Evolutionary conservation across 305 asterid species (phyloP).

Genomic region (Ilex paraguariensis): DNA sequence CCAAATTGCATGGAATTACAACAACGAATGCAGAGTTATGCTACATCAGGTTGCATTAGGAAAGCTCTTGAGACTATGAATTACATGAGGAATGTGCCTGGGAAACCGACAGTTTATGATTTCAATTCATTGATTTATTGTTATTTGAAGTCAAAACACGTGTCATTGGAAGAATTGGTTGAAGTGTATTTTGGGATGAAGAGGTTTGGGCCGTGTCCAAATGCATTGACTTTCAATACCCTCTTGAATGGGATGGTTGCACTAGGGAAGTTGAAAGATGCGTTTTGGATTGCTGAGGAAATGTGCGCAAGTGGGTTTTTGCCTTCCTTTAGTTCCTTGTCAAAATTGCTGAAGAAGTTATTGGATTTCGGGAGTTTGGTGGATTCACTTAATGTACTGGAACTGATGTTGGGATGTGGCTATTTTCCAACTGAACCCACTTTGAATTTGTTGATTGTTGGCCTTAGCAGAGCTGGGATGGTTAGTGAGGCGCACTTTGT

Average conservation of each 20-base stretch:
- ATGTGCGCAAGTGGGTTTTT: constrained; percentile 40
- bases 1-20: constrained; percentile 29
- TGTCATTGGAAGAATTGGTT: constrained; percentile 27
- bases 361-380: constrained; percentile 26
- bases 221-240: constrained; percentile 39
- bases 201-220: constrained; percentile 51
- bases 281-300: constrained; percentile 26
- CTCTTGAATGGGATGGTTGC: constrained; percentile 41
- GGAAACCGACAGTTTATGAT: constrained; percentile 48
- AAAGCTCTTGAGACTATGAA: constrained; percentile 38
- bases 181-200: constrained; percentile 44
- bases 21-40: constrained; percentile 42
- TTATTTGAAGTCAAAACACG: constrained; percentile 41
- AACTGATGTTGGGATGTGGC: constrained; percentile 32
- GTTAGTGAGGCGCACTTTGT: constrained; percentile 32
- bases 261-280: constrained; percentile 37
- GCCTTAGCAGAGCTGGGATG: constrained; percentile 41
- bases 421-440: constrained; percentile 27
- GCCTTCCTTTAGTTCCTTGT: constrained; percentile 36
- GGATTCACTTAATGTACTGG: constrained; percentile 32
- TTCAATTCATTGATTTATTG: constrained; percentile 44
- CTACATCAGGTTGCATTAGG: constrained; percentile 35
- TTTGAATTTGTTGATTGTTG: constrained; percentile 32
- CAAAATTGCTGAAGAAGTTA: constrained; percentile 40
- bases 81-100: constrained; percentile 34